Evolutionary conservation across 1,284 basidiomycete genomes (phyloP).

Genomic region (Binderoboletus segoi): DNA sequence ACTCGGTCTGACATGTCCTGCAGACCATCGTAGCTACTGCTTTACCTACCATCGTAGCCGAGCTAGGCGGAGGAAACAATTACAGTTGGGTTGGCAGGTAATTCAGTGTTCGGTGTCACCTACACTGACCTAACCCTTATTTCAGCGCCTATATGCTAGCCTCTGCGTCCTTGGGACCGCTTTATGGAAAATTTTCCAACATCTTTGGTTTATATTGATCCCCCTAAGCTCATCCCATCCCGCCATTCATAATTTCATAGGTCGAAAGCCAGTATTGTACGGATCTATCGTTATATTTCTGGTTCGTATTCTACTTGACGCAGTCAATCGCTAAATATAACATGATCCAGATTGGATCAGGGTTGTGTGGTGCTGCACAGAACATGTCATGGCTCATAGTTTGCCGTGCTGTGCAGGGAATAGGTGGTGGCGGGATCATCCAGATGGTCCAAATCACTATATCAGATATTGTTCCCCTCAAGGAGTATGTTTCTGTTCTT

Average conservation of each 20-base stretch:
- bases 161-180: constrained; percentile 34
- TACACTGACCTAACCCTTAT: not conserved
- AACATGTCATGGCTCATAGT: constrained; percentile 50
- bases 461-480: constrained; percentile 41
- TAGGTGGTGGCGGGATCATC: constrained; percentile 50
- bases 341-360: constrained; percentile 42
- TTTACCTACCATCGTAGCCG: constrained; percentile 38
- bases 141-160: constrained; percentile 42
- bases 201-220: constrained; percentile 28
- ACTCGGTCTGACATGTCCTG: not conserved
- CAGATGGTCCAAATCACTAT: constrained; percentile 42
- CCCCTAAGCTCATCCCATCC: not conserved
- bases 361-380: constrained; percentile 53
- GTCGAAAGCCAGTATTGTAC: constrained; percentile 44
- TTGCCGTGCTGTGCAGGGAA: constrained; percentile 52
- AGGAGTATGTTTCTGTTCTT: constrained; percentile 19
- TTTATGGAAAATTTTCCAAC: constrained; percentile 45
- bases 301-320: constrained; percentile 21
- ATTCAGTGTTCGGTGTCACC: not conserved
- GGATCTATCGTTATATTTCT: constrained; percentile 43
- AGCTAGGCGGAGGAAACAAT: constrained; percentile 41
- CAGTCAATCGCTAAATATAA: not conserved
- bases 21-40: constrained; percentile 45
- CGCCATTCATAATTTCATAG: constrained; percentile 13
- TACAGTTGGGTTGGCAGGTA: constrained; percentile 40